Evolutionary conservation across 768 basidiomycete species (phyloP), one percentile per base, ranked within the genome.

Genomic region (Podaxis mareebaensis): DNA sequence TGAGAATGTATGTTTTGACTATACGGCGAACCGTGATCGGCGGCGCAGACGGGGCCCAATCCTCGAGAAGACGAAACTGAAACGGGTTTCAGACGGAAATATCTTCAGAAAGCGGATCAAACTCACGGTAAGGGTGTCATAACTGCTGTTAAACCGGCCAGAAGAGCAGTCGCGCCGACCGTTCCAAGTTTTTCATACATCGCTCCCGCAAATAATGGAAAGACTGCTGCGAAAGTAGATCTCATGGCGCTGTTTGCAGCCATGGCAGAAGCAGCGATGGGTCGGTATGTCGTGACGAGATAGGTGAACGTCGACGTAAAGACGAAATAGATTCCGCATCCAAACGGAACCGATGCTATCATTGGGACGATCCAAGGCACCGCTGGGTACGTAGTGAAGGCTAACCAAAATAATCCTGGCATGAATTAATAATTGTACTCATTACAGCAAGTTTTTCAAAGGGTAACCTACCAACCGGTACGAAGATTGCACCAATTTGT

Each of bases 251-350:
- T 85, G 61, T 88, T 89, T 22, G 87, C 76, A 4, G 87, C 88
- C 75, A 91, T 83, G 5, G 88, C 89, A 48, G 85, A 87, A 1
- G 88, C 87, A 10, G 81, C 83, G 69, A 88, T 87, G 11, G 88
- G 85, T 22, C 83, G 78, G 71, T 90, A 91, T 0, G 85, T 80
- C 51, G 87, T 87, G 63, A 91, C 85, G 60, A 90, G 79, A 73
- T 90, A 91, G 4, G 85, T 88, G 74, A 90, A 91, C 3, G 85
- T 85, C 7, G 84, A 83, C 0, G 87, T 86, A 75, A 89, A 93
- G 46, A 86, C 84, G 66, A 84, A 91, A 68, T 88, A 90, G 1
- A 82, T 76, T 2, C 87, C 85, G 1, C 77, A 65, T 2, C 90
- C 90, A 67, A 91, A 91, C 0, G 88, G 88, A 1, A 85, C 71